Base-by-base conservation (phyloP, 371 early-diverging fungal genomes). In the Apophysomyces ossiformis region DNA sequence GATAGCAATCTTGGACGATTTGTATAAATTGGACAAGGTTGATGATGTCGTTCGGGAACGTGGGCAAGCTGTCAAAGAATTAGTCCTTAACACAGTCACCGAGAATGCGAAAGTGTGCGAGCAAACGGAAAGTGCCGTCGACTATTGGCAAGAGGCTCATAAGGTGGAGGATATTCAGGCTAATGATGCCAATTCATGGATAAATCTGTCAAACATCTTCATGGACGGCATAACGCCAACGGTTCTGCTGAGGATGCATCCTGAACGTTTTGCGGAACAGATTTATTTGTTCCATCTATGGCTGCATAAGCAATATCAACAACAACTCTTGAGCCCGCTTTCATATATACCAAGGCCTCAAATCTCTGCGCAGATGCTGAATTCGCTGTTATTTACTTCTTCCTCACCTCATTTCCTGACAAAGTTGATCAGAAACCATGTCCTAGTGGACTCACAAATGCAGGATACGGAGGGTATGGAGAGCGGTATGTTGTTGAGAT, bases 371-470 rank as follows among this genome's bases (percentile, higher is more conserved):
- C 71, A 76, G 9, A 74, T 76, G 63, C 69, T 81, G 54, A 80
- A 79, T 64, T 69, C 85, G 3, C 68, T 90, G 5, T 63, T 83
- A 18, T 86, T 85, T 21, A 88, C 89, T 1, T 77, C 85, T 11
- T 59, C 75, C 7, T 65, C 84, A 1, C 90, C 89, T 13, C 93
- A 93, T 64, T 93, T 93, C 58, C 50, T 93, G 39, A 89, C 92
- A 0, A 86, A 87, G 18, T 70, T 92, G 61, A 84, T 92, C 32
- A 84, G 86, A 35, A 86, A 87, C 59, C 93, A 93, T 60, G 78
- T 92, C 5, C 73, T 92, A 6, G 82, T 90, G 7, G 90, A 90
- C 41, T 77, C 85, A 41, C 87, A 89, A 7, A 87, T 89, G 41
- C 80, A 85, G 21, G 21, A 9, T 7, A 9, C 18, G 5, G 58